phyloP scores from a whole-genome alignment of 1,284 basidiomycete species.

The Irpex rosettiformis region DNA sequence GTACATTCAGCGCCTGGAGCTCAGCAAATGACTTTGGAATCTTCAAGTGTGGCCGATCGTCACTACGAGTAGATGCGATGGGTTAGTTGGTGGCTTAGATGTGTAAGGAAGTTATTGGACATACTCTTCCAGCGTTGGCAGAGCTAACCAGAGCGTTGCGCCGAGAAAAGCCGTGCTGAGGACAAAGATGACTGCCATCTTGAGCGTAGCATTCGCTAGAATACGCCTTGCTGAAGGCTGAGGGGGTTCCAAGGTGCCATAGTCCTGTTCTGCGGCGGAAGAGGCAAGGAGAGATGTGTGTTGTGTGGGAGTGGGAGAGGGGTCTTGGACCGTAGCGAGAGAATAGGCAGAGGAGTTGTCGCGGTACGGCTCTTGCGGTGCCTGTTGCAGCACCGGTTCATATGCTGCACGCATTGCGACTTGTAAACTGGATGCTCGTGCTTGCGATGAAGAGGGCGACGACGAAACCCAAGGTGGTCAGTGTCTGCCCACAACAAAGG shows the following conservation, averaged over 20 bases:
- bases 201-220: constrained; percentile 75
- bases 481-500: constrained; percentile 3
- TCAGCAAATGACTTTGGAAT: constrained; percentile 84
- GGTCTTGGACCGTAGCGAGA: constrained; percentile 48
- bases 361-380: constrained; percentile 12
- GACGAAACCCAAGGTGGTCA: background rate
- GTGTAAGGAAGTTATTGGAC: too few relatives aligned
- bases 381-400: background rate
- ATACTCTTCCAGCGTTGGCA: constrained; percentile 77
- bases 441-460: background rate
- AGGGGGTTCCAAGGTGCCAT: constrained; percentile 50
- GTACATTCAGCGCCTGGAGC: constrained; percentile 74
- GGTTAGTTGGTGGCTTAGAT: too few relatives aligned
- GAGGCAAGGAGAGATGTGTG: constrained; percentile 32
- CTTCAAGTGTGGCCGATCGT: constrained; percentile 69
- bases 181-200: constrained; percentile 78
- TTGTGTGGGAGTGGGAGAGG: constrained; percentile 29
- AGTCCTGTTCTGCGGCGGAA: constrained; percentile 34
- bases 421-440: background rate
- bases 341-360: constrained; percentile 61
- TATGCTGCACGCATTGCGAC: constrained; percentile 9
- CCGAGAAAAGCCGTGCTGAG: constrained; percentile 69
- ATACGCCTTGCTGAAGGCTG: constrained; percentile 44
- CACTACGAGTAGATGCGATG: constrained; percentile 37
- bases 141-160: constrained; percentile 72